These are phyloP conservation scores for Aristolochia contorta DNA, from an alignment of 164 flowering plant species.

Conservation along the genomic window DNA sequence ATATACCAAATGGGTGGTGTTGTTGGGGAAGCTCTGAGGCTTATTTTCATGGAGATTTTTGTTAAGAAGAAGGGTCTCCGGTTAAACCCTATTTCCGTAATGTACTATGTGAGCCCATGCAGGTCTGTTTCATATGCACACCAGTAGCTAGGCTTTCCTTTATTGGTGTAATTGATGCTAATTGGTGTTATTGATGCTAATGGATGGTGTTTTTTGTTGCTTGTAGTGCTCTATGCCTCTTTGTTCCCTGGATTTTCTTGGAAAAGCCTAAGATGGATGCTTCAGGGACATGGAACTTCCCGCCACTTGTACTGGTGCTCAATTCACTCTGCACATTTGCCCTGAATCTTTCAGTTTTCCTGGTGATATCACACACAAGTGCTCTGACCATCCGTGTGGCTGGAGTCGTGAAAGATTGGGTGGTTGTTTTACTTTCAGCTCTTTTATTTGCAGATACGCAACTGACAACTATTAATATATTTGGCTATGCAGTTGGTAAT, in stretches of 20 bases:
- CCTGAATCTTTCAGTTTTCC: slow-evolving; percentile 93
- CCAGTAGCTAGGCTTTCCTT: slow-evolving; percentile 1
- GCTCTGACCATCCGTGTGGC: slow-evolving; percentile 98
- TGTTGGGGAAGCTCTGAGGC: slow-evolving; percentile 93
- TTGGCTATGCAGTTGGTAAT: slow-evolving; percentile 89
- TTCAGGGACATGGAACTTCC: slow-evolving; percentile 67
- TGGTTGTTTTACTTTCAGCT: slow-evolving; percentile 87
- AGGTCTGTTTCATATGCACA: slow-evolving; percentile 29
- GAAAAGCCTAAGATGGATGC: slow-evolving; percentile 91
- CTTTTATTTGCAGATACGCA: slow-evolving; percentile 88
- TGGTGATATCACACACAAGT: slow-evolving; percentile 94
- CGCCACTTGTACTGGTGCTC: slow-evolving; percentile 53
- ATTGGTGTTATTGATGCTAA: slow-evolving; percentile 1
- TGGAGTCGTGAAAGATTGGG: slow-evolving; percentile 99
- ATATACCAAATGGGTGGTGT: slow-evolving; percentile 99
- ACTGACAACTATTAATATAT: slow-evolving; percentile 73
- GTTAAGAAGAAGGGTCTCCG: slow-evolving; percentile 90
- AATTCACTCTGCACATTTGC: slow-evolving; percentile 96
- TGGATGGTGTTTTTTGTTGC: not conserved
- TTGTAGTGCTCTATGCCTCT: slow-evolving; percentile 78
- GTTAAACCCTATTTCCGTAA: slow-evolving; percentile 77
- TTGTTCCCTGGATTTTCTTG: slow-evolving; percentile 90
- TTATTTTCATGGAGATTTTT: slow-evolving; percentile 95
- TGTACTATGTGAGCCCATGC: slow-evolving; percentile 99
- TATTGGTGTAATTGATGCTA: slow-evolving; percentile 2